Conservation (phyloP, 2,329 filamentous ascomycete genomes). For the Colletotrichum tropicicola region DNA sequence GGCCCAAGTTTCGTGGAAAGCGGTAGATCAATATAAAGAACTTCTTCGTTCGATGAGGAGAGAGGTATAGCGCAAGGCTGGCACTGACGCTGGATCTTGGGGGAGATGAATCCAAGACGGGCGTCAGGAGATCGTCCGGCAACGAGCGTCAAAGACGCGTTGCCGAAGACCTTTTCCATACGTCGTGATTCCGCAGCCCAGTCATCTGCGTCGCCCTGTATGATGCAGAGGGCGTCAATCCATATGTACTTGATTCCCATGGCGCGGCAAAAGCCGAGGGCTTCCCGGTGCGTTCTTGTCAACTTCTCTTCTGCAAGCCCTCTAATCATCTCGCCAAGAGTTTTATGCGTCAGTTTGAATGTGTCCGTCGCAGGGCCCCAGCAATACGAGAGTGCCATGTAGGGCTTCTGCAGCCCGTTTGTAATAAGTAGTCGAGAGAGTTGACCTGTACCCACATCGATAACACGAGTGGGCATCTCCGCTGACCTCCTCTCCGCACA, state of each 20-base stretch:
- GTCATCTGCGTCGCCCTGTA: constrained; percentile 22
- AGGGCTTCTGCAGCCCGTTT: neutral
- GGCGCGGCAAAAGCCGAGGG: neutral
- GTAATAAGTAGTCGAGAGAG: neutral
- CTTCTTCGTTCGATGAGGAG: neutral
- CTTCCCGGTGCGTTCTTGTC: neutral
- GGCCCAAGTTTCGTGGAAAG: neutral
- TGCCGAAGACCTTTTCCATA: constrained; percentile 23
- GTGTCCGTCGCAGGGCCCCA: neutral
- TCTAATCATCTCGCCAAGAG: neutral
- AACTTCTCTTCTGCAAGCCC: neutral
- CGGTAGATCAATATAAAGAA: neutral
- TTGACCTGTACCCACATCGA: neutral
- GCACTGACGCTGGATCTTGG: neutral
- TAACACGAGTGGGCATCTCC: neutral
- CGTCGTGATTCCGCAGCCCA: constrained; percentile 22
- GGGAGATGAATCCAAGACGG: neutral
- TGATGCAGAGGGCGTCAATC: constrained; percentile 16
- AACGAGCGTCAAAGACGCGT: constrained; percentile 13
- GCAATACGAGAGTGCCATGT: neutral
- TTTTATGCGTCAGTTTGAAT: neutral
- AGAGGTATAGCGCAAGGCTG: neutral
- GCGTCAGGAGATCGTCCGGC: neutral
- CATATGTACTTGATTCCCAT: neutral
- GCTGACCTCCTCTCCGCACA: neutral